Evolutionary conservation across 441 rosid genomes (phyloP), one percentile per base, ranked within the genome.

Genomic region (Gossypium davidsonii): DNA sequence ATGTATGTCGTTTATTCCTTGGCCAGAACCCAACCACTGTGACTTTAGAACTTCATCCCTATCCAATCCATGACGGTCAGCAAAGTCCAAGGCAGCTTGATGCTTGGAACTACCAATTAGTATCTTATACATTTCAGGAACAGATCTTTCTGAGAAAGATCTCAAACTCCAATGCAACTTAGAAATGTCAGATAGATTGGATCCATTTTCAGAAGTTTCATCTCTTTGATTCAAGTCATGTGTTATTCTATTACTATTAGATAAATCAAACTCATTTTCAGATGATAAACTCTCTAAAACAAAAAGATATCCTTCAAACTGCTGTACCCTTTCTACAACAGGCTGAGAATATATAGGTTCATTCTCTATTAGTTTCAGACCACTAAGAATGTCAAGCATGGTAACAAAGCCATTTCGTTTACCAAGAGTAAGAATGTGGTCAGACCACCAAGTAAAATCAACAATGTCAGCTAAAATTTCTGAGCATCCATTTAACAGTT

Each of bases 381-480:
- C 90, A 59, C 78, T 81, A 73, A 70, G 71, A 71, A 86, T 74
- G 85, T 93, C 90, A 72, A 84, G 66, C 89, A 90, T 86, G 65
- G 83, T 75, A 67, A 93, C 59, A 39, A 58, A 72, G 63, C 97
- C 96, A 23, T 83, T 78, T 74, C 77, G 79, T 80, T 83, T 93
- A 65, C 85, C 85, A 77, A 92, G 66, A 75, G 90, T 68, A 79
- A 95, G 78, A 78, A 88, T 63, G 21, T 88, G 88, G 74, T 89
- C 93, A 72, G 95, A 91, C 98, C 98, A 95, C 99, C 98, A 95
- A 67, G 97, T 84, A 72, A 95, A 90, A 79, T 95, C 99, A 61
- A 79, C 79, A 63, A 82, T 76, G 78, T 83, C 87, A 68, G 76
- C 78, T 60, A 89, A 78, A 79, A 73, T 67, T 60, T 85, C 87